A percentile compares a stretch with the other conserved stretches of the same genome.
These are phyloP conservation scores for Boletus bicolor DNA, from an alignment of 768 basidiomycete species.

Conservation along the genomic window DNA sequence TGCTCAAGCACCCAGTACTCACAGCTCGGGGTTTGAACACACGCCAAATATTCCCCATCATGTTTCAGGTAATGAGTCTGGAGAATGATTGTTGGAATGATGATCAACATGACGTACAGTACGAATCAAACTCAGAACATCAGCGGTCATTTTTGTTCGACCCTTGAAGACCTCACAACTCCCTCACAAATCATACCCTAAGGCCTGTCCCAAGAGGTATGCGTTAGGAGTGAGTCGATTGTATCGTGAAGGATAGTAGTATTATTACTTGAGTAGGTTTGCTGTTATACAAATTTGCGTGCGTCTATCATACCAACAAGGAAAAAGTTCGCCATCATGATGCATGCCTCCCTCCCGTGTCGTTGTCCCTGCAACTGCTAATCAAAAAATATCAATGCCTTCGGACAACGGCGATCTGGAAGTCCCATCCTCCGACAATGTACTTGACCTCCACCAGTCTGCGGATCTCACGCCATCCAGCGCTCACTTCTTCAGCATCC, in stretches of 20 bases:
- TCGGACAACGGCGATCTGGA: conserved; percentile 81
- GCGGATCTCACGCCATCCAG: conserved; percentile 82
- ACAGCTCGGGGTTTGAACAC: too few relatives aligned
- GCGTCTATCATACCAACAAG: conserved; percentile 9
- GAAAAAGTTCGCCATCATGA: background rate
- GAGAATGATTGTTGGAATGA: too few relatives aligned
- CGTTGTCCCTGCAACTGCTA: background rate
- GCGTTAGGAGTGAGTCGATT: too few relatives aligned
- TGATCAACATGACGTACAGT: too few relatives aligned
- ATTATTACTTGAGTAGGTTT: conserved; percentile 2
- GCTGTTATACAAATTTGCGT: conserved; percentile 7
- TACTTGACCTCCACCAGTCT: conserved; percentile 81
- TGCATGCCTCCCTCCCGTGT: background rate
- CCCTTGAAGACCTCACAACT: too few relatives aligned
- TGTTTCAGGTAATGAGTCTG: too few relatives aligned
- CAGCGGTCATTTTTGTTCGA: too few relatives aligned
- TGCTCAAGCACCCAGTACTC: too few relatives aligned
- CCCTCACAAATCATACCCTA: too few relatives aligned
- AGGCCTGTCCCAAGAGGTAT: too few relatives aligned
- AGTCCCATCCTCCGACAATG: conserved; percentile 80
- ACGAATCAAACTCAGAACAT: too few relatives aligned
- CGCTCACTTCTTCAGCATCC: conserved; percentile 48
- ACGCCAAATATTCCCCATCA: too few relatives aligned
- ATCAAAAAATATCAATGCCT: conserved; percentile 44
- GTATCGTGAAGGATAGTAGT: background rate